Percentiles rank a stretch among this genome's conserved stretches.
These are phyloP conservation scores for Calonectria fujianensis DNA, from an alignment of 2,329 filamentous ascomycete species.

Conservation along the genomic window DNA sequence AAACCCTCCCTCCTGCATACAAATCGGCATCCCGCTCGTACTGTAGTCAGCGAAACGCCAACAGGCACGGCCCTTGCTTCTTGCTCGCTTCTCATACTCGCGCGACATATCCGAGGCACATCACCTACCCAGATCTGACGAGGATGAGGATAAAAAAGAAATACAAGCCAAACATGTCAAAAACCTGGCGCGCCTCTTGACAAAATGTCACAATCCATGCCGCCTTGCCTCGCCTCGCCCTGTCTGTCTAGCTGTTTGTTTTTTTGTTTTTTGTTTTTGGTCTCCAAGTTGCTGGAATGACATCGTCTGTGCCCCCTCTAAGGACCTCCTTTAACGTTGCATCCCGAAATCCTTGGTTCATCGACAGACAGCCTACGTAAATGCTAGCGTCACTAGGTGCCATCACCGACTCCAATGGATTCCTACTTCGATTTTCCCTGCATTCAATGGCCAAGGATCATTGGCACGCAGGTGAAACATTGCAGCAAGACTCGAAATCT, in stretches of 20 bases:
- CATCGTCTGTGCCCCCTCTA: conserved; percentile 35
- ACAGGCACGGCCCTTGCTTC: conserved; percentile 17
- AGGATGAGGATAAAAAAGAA: not conserved
- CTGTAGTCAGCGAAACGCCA: conserved; percentile 19
- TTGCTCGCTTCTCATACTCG: not conserved
- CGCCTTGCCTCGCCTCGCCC: not conserved
- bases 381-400: conserved; percentile 20
- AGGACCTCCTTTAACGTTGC: conserved; percentile 27
- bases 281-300: conserved; percentile 30
- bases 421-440: conserved; percentile 14
- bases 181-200: not conserved
- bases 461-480: conserved; percentile 21
- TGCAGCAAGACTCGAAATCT: conserved; percentile 13
- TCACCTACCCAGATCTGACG: conserved; percentile 1
- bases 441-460: conserved; percentile 7
- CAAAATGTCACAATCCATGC: conserved; percentile 2
- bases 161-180: not conserved
- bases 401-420: conserved; percentile 11
- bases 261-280: not conserved
- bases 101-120: conserved; percentile 13
- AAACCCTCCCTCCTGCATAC: conserved; percentile 18
- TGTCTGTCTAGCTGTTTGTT: not conserved
- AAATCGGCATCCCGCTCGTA: conserved; percentile 19
- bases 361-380: conserved; percentile 20
- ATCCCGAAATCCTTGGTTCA: conserved; percentile 25